phyloP scores from a whole-genome alignment of 2,329 filamentous ascomycete species.

The Fusarium hainanense region DNA sequence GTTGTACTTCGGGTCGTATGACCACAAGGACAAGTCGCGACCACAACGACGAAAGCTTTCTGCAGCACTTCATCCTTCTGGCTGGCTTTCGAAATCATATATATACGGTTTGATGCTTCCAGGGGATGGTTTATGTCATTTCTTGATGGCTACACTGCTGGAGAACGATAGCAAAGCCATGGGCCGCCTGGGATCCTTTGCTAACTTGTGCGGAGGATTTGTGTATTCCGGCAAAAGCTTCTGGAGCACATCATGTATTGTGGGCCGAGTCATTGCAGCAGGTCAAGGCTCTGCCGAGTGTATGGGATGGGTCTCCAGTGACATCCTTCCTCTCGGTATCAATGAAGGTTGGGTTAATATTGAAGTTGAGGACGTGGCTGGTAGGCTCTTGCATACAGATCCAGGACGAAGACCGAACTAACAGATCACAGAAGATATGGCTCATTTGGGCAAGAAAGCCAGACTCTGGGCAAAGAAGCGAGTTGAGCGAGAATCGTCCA shows the following conservation, averaged over 20 bases:
- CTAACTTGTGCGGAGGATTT: slow-evolving; percentile 73
- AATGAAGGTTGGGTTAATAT: slow-evolving; percentile 70
- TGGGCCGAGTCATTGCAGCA: slow-evolving; percentile 72
- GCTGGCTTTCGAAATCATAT: slow-evolving; percentile 76
- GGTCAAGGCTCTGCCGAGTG: slow-evolving; percentile 71
- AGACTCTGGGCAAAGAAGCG: slow-evolving; percentile 70
- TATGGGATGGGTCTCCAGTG: slow-evolving; percentile 75
- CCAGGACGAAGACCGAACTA: slow-evolving; percentile 3
- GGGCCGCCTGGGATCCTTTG: slow-evolving; percentile 67
- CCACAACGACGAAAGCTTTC: slow-evolving; percentile 65
- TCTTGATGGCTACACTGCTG: slow-evolving; percentile 73
- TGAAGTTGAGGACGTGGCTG: slow-evolving; percentile 63
- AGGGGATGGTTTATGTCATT: slow-evolving; percentile 70
- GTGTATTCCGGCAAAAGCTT: slow-evolving; percentile 73
- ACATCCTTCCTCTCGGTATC: slow-evolving; percentile 63
- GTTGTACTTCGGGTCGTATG: slow-evolving; percentile 61
- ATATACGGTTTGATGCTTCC: slow-evolving; percentile 73
- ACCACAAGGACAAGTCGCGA: slow-evolving; percentile 49
- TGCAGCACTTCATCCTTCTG: slow-evolving; percentile 67
- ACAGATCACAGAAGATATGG: slow-evolving; percentile 57
- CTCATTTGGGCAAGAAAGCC: slow-evolving; percentile 64
- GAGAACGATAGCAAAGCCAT: slow-evolving; percentile 73
- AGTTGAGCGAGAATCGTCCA: slow-evolving; percentile 69
- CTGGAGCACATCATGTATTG: slow-evolving; percentile 74
- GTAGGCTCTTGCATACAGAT: slow-evolving; percentile 50